A percentile compares a stretch with the other conserved stretches of the same genome.
These are phyloP conservation scores for Phytopythium litorale DNA, from an alignment of 352 stramenopile species.

Conservation along the genomic window DNA sequence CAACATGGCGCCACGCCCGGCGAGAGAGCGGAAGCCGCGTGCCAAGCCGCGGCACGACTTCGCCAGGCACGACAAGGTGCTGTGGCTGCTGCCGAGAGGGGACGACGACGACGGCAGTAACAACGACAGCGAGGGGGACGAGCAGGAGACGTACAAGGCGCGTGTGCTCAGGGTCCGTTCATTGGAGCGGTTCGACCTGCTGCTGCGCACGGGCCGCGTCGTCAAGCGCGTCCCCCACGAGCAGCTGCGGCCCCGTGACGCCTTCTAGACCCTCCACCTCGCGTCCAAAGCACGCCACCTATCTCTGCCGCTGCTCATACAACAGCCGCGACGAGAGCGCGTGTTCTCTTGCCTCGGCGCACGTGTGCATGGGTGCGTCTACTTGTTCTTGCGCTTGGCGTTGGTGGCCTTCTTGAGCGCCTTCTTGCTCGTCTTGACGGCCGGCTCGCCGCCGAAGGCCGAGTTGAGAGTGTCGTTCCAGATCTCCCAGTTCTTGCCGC, in stretches of 20 bases:
- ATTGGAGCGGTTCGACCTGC: constrained; percentile 40
- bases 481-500: constrained; percentile 50
- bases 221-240: constrained; percentile 36
- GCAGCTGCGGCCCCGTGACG: constrained; percentile 31
- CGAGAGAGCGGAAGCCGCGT: constrained; percentile 11
- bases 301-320: background rate
- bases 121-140: constrained; percentile 1
- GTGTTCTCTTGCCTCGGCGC: too few relatives aligned
- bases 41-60: constrained; percentile 18
- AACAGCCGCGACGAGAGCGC: background rate
- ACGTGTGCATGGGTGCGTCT: constrained; percentile 8
- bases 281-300: constrained; percentile 2
- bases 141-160: constrained; percentile 33
- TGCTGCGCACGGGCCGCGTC: constrained; percentile 40
- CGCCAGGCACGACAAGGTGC: constrained; percentile 27
- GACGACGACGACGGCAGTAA: constrained; percentile 14
- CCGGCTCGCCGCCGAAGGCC: constrained; percentile 49
- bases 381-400: constrained; percentile 68
- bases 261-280: constrained; percentile 13
- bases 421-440: constrained; percentile 59
- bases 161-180: constrained; percentile 33
- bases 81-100: constrained; percentile 24
- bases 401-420: constrained; percentile 51
- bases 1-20: constrained; percentile 34
- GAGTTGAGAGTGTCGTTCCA: constrained; percentile 82